Base-by-base conservation (phyloP, 371 early-diverging fungal genomes). In the Apophysomyces elegans region DNA sequence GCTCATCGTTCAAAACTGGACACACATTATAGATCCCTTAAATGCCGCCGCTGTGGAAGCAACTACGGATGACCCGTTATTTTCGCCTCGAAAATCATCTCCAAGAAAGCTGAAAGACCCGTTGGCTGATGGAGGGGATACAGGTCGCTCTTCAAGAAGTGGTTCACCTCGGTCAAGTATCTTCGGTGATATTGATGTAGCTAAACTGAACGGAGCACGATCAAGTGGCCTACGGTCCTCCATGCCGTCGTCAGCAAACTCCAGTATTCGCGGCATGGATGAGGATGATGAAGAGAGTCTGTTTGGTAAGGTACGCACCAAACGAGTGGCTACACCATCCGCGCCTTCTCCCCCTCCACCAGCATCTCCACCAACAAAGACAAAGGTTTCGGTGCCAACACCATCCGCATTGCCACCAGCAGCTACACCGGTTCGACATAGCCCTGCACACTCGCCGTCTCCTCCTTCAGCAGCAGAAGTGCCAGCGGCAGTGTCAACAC, bases 141-240 rank as follows among this genome's bases (percentile, higher is more conserved):
- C 37, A 14, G 43, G 66, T 5, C 63, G 67, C 41, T 41, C 60
- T 16, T 43, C 56, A 9, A 58, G 43, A 39, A 44, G 8, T 41
- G 41, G 41, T 32, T 21, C 16, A 60, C 12, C 35, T n/a, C 57
- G 13, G 63, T 70, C 44, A 39, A 73, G 82, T 58, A 76, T 81
- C 36, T 81, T 81, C 71, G 82, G 82, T 0, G 77, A 79, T 58
- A 72, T 81, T 45, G 82, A 81, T 65, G 82, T 81, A 5, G 66
- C 71, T 26, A 81, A 81, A 61, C 56, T 81, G 11, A 68, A 74
- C 4, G 69, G 72, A 21, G 58, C 56, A 38, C 59, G 63, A 44
- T 46, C 54, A 5, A 36, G 44, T 44, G 45, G 44, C 18, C 26
- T 59, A 35, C 37, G 43, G 37, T 47, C 65, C 7, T 62, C 62